Base-by-base conservation (phyloP, 2,329 filamentous ascomycete genomes). In the Ophiognomonia clavigignenti-juglandacearum region DNA sequence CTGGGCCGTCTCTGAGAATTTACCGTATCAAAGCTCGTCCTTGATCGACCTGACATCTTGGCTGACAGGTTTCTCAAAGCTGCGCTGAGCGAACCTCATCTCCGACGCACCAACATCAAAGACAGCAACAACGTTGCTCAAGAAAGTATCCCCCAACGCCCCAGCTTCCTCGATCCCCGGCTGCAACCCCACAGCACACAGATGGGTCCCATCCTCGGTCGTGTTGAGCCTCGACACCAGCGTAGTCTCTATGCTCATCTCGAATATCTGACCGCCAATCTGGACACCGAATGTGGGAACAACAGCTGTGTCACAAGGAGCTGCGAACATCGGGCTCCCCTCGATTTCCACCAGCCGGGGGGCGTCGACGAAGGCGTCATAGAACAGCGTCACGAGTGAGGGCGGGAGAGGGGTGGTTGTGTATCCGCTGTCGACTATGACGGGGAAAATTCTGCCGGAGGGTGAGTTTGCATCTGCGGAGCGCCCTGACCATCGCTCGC, bases 51-150 rank as follows among this genome's bases (percentile, higher is more conserved):
- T 16, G 9, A 13, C 6, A 8, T 5, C 34, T 3, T 20, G 9
- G 18, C 6, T 10, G 16, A 14, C 36, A 4, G 20, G 11, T 13
- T 4, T 22, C 6, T 20, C 43, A 2, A 18, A 10, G 27, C 2
- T n/a, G 14, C 50, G 36, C 36, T 43, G 35, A 6, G 60, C 60
- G 44, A 64, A 64, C 22, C 61, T 48, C 57, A 64, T 63, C 52
- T 62, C 59, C 0, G 47, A 51, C 3, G 55, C 51, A 1, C 57
- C 59, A 0, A 63, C 53, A 29, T 63, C 61, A 32, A 64, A 63
- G 1, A 64, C 61, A 5, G 61, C 58, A 8, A 63, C 55, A 0
- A 64, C 53, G 32, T 57, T 60, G 7, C 56, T 56, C 44, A 64
- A 37, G 24, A 61, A 62, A 1, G 58, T 55, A 4, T 60, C 56